Evolutionary conservation across 2,329 filamentous ascomycete genomes (phyloP).

Genomic region (Drechslerella coelobrocha): DNA sequence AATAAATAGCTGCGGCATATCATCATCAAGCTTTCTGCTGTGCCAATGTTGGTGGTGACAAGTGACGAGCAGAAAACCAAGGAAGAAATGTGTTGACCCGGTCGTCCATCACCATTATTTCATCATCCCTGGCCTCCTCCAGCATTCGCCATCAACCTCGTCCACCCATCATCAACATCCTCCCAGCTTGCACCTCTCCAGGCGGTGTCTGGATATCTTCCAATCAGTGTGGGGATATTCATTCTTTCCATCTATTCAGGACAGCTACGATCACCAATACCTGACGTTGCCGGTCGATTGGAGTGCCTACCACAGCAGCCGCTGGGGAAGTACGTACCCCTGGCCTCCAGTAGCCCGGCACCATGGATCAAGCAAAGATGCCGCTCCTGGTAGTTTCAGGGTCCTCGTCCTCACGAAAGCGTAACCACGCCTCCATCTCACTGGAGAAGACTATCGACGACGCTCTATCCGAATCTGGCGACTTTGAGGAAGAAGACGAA

Average conservation of each 20-base stretch:
- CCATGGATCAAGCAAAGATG: conserved; percentile 11
- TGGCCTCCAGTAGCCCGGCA: conserved; percentile 5
- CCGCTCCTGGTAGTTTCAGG: not conserved
- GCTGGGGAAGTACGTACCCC: not conserved
- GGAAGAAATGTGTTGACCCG: conserved; percentile 1
- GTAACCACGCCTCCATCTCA: not conserved
- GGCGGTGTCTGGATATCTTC: not conserved
- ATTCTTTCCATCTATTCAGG: not conserved
- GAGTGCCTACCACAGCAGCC: not conserved
- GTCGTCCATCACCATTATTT: not conserved
- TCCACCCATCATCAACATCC: not conserved
- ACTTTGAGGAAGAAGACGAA: not conserved
- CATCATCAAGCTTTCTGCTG: too few species aligned
- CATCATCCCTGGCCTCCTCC: not conserved
- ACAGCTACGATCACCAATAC: not conserved
- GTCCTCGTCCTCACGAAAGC: conserved; percentile 14
- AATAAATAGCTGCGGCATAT: too few species aligned
- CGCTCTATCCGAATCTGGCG: not conserved
- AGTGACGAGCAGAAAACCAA: too few species aligned
- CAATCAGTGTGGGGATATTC: conserved; percentile 1
- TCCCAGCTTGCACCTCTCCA: not conserved
- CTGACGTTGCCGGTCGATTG: not conserved
- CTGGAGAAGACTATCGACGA: not conserved
- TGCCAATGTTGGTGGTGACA: too few species aligned
- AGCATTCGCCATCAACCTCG: too few species aligned